These are phyloP conservation scores for Pyrenochaeta sp. DNA, from an alignment of 2,329 filamentous ascomycete species.

Conservation along the genomic window DNA sequence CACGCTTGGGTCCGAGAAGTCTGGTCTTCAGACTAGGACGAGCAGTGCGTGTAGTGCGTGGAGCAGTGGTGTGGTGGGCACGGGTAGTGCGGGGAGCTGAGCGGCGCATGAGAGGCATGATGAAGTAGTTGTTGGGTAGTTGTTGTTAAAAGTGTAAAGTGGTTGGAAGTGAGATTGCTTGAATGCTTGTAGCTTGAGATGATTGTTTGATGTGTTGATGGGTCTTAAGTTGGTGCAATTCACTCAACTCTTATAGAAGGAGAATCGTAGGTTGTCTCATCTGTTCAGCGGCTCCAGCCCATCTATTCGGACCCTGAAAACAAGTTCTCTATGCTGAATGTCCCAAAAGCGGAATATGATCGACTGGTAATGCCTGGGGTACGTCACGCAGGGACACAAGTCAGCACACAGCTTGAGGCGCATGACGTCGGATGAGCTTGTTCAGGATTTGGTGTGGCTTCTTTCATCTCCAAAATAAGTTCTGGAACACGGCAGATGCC, in stretches of 20 bases:
- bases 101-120: conserved; percentile 40
- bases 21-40: conserved; percentile 63
- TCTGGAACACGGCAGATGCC: no score
- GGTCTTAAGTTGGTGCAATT: background rate
- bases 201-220: conserved; percentile 7
- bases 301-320: conserved; percentile 18
- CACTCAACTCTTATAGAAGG: conserved; percentile 15
- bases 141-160: conserved; percentile 9
- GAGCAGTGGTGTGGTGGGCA: conserved; percentile 27
- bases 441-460: conserved; percentile 18
- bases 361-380: conserved; percentile 12
- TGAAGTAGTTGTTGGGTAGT: conserved; percentile 11
- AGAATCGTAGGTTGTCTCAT: background rate
- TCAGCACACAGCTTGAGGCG: conserved; percentile 15
- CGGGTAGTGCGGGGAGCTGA: conserved; percentile 26
- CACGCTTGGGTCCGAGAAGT: conserved; percentile 54
- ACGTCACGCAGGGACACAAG: conserved; percentile 37
- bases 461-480: conserved; percentile 10
- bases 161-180: conserved; percentile 2
- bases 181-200: conserved; percentile 1
- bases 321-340: conserved; percentile 25
- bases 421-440: conserved; percentile 20
- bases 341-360: conserved; percentile 15
- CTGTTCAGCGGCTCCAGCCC: conserved; percentile 5
- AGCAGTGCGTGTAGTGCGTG: conserved; percentile 44